phyloP scores from a whole-genome alignment of 306 rosid species.

The Citrullus amarus region DNA sequence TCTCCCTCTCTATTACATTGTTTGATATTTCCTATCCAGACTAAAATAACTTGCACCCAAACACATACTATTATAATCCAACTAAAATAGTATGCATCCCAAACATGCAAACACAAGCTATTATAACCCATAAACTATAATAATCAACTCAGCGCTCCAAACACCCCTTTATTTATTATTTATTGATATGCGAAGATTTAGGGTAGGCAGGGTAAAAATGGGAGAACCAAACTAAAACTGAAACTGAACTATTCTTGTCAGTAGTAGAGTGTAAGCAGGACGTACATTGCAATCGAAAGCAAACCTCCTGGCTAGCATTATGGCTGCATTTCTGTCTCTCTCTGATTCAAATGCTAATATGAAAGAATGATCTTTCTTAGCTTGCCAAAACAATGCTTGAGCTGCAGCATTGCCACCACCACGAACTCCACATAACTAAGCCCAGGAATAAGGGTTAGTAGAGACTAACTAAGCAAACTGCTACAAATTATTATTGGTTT shows the following conservation, averaged over 20 bases:
- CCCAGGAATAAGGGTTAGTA: slow-evolving; percentile 10
- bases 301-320: slow-evolving; percentile 90
- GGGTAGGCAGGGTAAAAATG: background rate
- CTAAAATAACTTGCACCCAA: too few species aligned
- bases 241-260: background rate
- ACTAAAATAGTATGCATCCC: too few species aligned
- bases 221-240: background rate
- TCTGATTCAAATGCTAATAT: slow-evolving; percentile 75
- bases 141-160: too few species aligned
- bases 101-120: too few species aligned
- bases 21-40: too few species aligned
- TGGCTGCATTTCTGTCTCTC: slow-evolving; percentile 78
- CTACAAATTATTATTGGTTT: background rate
- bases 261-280: slow-evolving; percentile 6
- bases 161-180: too few species aligned
- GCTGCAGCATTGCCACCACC: slow-evolving; percentile 93
- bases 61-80: too few species aligned
- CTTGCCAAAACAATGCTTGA: slow-evolving; percentile 82
- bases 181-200: background rate
- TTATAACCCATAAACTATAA: too few species aligned
- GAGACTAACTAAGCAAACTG: background rate
- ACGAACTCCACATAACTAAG: slow-evolving; percentile 80
- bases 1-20: too few species aligned
- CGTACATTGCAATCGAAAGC: slow-evolving; percentile 87
- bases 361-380: slow-evolving; percentile 58